Conservation (phyloP, 768 basidiomycete genomes). For the Cystofilobasidium ferigula region DNA sequence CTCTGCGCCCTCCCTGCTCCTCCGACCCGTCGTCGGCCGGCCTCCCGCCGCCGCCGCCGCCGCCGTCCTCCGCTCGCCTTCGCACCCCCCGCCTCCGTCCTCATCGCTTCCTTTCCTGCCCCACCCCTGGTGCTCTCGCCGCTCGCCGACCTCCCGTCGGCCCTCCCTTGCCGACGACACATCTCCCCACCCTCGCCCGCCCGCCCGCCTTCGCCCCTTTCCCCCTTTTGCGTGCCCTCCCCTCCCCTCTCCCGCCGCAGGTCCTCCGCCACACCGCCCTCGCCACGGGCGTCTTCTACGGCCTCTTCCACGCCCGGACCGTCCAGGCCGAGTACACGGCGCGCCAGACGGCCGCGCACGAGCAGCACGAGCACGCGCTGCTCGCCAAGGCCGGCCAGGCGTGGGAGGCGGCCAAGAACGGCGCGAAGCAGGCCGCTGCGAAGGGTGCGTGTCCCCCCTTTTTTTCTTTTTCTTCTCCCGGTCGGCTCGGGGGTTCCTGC, state of each 20-base stretch:
- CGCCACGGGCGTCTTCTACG: constrained; percentile 73
- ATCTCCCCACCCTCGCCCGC: too few relatives aligned
- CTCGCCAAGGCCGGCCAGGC: constrained; percentile 80
- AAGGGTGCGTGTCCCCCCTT: constrained; percentile 38
- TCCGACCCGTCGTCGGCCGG: too few relatives aligned
- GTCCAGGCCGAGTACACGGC: constrained; percentile 70
- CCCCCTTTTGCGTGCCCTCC: not conserved
- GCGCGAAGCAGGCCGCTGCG: constrained; percentile 33
- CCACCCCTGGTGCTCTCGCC: not conserved
- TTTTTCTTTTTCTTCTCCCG: not conserved
- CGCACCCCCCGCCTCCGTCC: not conserved
- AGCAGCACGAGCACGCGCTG: constrained; percentile 62
- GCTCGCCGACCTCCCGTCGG: too few relatives aligned
- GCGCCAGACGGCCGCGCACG: constrained; percentile 60
- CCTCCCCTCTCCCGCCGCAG: constrained; percentile 41
- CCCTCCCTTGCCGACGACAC: too few relatives aligned
- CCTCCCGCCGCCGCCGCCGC: too few relatives aligned
- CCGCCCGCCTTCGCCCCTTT: not conserved
- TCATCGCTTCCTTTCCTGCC: not conserved
- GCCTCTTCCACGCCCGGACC: constrained; percentile 81
- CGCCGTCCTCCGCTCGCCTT: not conserved
- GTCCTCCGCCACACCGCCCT: constrained; percentile 91
- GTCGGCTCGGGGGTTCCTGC: too few relatives aligned
- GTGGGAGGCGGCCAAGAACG: constrained; percentile 52
- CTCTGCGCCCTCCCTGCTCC: too few relatives aligned